A percentile compares a stretch with the other conserved stretches of the same genome.
Evolutionary conservation across 176 grass and related monocot genomes (phyloP).

Genomic region (Cocos nucifera): DNA sequence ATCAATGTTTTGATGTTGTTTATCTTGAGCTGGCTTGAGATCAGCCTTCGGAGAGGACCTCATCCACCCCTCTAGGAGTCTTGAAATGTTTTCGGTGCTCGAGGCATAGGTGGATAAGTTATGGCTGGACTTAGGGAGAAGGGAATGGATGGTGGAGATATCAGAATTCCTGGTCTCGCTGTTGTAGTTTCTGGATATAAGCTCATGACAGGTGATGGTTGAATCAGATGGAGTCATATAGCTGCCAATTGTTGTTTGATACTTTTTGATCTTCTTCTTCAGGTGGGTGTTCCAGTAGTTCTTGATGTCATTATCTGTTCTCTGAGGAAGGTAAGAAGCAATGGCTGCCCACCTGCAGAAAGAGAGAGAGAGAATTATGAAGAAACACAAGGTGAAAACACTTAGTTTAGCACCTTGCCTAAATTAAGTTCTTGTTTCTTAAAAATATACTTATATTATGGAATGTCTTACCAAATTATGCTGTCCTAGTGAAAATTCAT

Average conservation of each 20-base stretch:
- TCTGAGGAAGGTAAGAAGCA: constrained; percentile 74
- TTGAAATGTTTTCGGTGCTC: constrained; percentile 72
- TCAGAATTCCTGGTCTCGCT: background rate
- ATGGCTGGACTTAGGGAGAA: background rate
- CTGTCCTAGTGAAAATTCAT: no score
- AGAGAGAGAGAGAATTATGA: background rate
- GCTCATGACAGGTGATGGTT: background rate
- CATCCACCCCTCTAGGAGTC: constrained; percentile 40
- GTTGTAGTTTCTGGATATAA: constrained; percentile 10
- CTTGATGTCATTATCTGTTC: constrained; percentile 94
- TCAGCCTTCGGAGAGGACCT: constrained; percentile 1
- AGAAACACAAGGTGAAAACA: no score
- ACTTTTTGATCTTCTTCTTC: constrained; percentile 83
- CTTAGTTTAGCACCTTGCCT: no score
- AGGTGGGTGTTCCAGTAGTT: constrained; percentile 96
- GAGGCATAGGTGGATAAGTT: constrained; percentile 37
- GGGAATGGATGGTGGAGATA: no score
- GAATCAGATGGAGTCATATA: constrained; percentile 16
- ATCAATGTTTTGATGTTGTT: constrained; percentile 6
- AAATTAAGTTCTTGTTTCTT: no score
- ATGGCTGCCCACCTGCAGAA: constrained; percentile 63
- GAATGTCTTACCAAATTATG: no score
- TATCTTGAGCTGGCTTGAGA: no score
- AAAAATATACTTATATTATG: no score
- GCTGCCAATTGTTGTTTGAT: constrained; percentile 27